These are phyloP conservation scores for Populus tomentosa DNA, from an alignment of 441 rosid genomes.

Conservation along the genomic window DNA sequence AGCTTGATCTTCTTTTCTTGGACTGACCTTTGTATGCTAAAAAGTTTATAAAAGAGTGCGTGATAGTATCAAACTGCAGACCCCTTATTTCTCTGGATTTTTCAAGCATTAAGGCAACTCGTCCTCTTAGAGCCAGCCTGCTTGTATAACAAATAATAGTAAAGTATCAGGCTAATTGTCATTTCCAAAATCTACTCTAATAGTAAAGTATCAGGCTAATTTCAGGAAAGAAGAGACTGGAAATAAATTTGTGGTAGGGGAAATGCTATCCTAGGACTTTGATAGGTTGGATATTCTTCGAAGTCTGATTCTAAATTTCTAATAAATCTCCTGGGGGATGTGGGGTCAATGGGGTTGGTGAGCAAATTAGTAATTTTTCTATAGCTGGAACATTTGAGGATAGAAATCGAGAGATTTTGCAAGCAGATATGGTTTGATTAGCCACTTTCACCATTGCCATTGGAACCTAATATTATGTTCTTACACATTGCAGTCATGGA, in stretches of 20 bases:
- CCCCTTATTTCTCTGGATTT: background rate
- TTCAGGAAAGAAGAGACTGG: background rate
- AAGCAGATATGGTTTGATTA: background rate
- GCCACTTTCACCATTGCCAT: background rate
- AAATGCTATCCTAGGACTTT: background rate
- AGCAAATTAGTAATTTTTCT: background rate
- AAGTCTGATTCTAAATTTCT: background rate
- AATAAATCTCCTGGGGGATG: background rate
- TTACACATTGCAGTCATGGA: constrained; percentile 71
- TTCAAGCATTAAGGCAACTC: background rate
- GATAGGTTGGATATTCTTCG: background rate
- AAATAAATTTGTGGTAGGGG: background rate
- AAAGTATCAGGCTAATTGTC: background rate
- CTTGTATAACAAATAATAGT: background rate
- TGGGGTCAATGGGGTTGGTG: background rate
- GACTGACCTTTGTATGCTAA: background rate
- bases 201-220: background rate
- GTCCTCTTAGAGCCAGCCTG: background rate
- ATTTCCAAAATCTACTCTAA: background rate
- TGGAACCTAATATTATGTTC: background rate
- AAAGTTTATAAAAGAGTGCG: background rate
- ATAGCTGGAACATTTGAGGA: background rate
- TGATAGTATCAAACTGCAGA: background rate
- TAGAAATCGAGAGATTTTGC: background rate
- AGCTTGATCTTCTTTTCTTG: background rate